These are phyloP conservation scores for Ceratonia siliqua DNA, from an alignment of 306 rosid species.

Conservation along the genomic window DNA sequence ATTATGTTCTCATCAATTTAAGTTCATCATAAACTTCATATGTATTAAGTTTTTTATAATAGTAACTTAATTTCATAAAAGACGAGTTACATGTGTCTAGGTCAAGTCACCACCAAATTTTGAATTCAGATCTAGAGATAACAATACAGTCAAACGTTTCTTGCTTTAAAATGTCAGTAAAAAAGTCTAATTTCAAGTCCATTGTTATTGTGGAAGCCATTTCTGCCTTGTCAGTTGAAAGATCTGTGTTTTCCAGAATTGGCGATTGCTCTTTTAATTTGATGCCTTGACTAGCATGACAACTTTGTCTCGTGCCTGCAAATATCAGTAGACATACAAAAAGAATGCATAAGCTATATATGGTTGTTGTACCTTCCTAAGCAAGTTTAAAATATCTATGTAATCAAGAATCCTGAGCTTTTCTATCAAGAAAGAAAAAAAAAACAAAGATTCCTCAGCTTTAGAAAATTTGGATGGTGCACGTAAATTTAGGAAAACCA, in stretches of 20 bases:
- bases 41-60: too few species aligned
- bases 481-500: constrained; percentile 28
- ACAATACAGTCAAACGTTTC: too few species aligned
- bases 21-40: too few species aligned
- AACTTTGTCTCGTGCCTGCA: constrained; percentile 17
- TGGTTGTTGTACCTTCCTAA: not conserved
- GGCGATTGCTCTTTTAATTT: constrained; percentile 66
- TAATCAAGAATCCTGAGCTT: constrained; percentile 11
- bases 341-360: not conserved
- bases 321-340: constrained; percentile 1
- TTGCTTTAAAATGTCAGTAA: too few species aligned
- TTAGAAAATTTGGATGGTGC: not conserved
- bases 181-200: constrained; percentile 11
- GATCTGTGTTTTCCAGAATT: constrained; percentile 86
- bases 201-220: constrained; percentile 36
- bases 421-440: too few species aligned
- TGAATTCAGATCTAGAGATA: too few species aligned
- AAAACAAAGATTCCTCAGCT: constrained; percentile 16
- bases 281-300: constrained; percentile 53
- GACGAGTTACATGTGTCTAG: too few species aligned
- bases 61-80: too few species aligned
- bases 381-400: constrained; percentile 17
- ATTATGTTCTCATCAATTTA: too few species aligned
- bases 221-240: constrained; percentile 81
- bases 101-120: too few species aligned